Base-by-base conservation (phyloP, 192 early-diverging fungal species). In the Coemansia sp. region DNA sequence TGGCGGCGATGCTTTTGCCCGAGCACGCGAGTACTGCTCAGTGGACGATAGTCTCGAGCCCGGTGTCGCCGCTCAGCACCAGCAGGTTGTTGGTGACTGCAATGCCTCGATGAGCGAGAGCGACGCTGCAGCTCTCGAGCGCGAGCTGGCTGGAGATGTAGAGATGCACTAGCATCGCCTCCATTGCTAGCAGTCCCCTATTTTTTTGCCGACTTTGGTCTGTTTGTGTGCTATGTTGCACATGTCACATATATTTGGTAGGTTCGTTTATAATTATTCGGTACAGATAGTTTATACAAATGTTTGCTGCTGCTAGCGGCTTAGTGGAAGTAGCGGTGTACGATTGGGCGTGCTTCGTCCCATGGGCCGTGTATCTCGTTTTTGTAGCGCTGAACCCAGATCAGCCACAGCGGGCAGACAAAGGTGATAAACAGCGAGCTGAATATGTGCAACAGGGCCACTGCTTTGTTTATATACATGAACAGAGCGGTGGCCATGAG, bases 291-390 rank as follows among this genome's bases (percentile, higher is more conserved):
- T 53, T 33, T 59, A 60, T 60, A 59, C 62, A 51, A 28, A 13
- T 46, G 40, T n/a, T 59, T 3, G 21, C 5, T 21, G n/a, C 20
- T 7, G 31, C 31, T 31, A 40, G 5, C 18, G 3, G 9, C 23
- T 35, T 73, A 78, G 60, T 66, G 58, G 36, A 69, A 78, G 61
- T 83, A 80, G 46, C 80, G 84, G 56, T 88, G 87, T 0, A 93
- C 79, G 50, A 89, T 86, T 9, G 91, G 91, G 9, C 88, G 73
- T 13, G 95, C 96, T 73, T 96, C 94, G 75, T 98, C 96, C 96
- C 96, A 98, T 39, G 96, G 96, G 4, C 96, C 96, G 66, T 95
- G 91, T 33, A 97, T 96, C 76, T 96, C 93, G 75, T 95, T 96
- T 83, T 99, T 99, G 83, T 96, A 99, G 37, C 91, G 89, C 84